phyloP scores from a whole-genome alignment of 164 flowering plant genomes.

The Vitis vinifera region DNA sequence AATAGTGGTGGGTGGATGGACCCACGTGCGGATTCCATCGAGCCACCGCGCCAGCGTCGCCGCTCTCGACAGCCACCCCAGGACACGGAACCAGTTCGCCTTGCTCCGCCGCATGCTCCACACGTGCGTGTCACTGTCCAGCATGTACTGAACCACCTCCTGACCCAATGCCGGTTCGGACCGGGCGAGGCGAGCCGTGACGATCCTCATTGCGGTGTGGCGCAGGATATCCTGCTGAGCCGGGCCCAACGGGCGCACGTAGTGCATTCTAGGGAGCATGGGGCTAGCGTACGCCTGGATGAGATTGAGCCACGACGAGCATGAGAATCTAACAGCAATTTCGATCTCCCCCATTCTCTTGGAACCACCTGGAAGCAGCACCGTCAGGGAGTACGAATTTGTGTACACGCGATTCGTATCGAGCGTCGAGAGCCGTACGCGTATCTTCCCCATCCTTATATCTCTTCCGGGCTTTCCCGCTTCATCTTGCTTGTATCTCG shows the following conservation, averaged over 20 bases:
- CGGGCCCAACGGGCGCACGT: conserved; percentile 67
- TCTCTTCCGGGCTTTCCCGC: conserved; percentile 52
- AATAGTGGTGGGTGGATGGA: conserved; percentile 72
- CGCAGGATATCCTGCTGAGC: conserved; percentile 79
- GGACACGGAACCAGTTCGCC: conserved; percentile 82
- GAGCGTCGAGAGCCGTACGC: conserved; percentile 77
- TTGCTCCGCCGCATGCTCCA: conserved; percentile 98
- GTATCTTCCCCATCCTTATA: conserved; percentile 69
- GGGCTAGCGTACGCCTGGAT: conserved; percentile 73
- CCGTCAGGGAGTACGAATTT: conserved; percentile 54
- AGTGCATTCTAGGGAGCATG: conserved; percentile 91
- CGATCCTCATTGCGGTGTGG: conserved; percentile 74
- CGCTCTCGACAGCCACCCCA: conserved; percentile 54
- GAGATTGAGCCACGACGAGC: conserved; percentile 71
- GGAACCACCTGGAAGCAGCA: conserved; percentile 70
- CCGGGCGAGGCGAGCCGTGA: conserved; percentile 68
- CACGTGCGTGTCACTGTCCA: conserved; percentile 71
- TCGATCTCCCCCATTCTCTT: conserved; percentile 90
- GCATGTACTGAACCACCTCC: conserved; percentile 86
- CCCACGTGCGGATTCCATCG: conserved; percentile 77
- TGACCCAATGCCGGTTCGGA: conserved; percentile 88
- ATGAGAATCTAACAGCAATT: conserved; percentile 74
- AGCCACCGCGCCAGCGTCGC: conserved; percentile 66
- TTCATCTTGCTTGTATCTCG: conserved; percentile 57
- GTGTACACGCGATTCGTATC: conserved; percentile 74